Percentiles rank a stretch among this genome's conserved stretches.
Conservation (phyloP, 2,329 filamentous ascomycete genomes). For the Pseudogymnoascus sp. region DNA sequence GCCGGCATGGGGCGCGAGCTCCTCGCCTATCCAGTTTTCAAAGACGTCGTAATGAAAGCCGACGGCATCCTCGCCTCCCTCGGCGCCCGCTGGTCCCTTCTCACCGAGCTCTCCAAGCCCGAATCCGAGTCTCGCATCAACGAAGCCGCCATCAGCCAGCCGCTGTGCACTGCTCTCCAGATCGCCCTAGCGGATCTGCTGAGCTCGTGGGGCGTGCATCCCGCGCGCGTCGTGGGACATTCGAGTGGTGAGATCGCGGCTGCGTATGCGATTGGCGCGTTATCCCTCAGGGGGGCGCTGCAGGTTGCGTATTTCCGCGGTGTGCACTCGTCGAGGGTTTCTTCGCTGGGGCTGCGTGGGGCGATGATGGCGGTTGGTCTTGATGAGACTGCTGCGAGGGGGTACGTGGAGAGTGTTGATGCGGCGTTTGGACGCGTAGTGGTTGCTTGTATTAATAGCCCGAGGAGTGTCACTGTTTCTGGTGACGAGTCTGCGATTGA, state of each 20-base stretch:
- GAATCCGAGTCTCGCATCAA: constrained; percentile 35
- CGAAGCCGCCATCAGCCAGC: constrained; percentile 38
- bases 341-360: constrained; percentile 32
- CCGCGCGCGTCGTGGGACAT: constrained; percentile 39
- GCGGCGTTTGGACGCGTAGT: constrained; percentile 25
- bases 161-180: constrained; percentile 43
- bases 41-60: not conserved
- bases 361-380: constrained; percentile 51
- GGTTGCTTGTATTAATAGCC: constrained; percentile 32
- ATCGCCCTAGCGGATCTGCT: constrained; percentile 41
- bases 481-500: constrained; percentile 19
- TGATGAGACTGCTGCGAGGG: constrained; percentile 27
- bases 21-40: constrained; percentile 14
- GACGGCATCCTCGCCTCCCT: not conserved
- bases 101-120: not conserved
- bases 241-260: constrained; percentile 46
- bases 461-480: constrained; percentile 25
- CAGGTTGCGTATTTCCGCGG: constrained; percentile 42
- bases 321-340: constrained; percentile 29
- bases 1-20: constrained; percentile 20
- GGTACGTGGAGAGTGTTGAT: constrained; percentile 26
- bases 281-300: constrained; percentile 32
- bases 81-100: not conserved
- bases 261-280: constrained; percentile 38
- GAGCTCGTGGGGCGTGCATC: constrained; percentile 37